Evolutionary conservation across 805 yeast genomes (phyloP).

Genomic region (Yamadazyma akitaensis): DNA sequence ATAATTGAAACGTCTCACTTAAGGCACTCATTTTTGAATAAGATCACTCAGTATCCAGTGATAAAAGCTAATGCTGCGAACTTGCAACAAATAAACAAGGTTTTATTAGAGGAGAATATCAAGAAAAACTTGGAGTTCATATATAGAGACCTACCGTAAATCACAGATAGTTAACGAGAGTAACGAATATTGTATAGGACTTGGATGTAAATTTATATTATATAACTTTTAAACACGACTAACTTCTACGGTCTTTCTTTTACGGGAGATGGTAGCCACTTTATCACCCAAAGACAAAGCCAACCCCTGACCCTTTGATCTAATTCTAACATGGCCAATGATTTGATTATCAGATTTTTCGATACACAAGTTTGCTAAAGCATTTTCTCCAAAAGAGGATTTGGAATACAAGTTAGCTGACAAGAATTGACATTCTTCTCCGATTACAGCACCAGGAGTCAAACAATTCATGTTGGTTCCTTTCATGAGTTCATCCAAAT

Average conservation of each 20-base stretch:
- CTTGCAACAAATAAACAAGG: slow-evolving; percentile 16
- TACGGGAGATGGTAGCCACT: slow-evolving; percentile 77
- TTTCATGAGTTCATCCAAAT: slow-evolving; percentile 67
- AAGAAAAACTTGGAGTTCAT: slow-evolving; percentile 8
- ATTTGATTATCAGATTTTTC: slow-evolving; percentile 79
- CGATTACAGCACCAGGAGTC: slow-evolving; percentile 88
- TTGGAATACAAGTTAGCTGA: slow-evolving; percentile 92
- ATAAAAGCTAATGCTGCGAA: slow-evolving; percentile 17
- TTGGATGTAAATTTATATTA: not conserved
- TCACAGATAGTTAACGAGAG: slow-evolving; percentile 8
- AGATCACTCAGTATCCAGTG: slow-evolving; percentile 14
- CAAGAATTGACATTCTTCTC: slow-evolving; percentile 85
- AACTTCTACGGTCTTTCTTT: slow-evolving; percentile 22
- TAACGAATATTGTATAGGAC: not conserved
- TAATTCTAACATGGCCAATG: slow-evolving; percentile 91
- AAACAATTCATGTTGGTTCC: slow-evolving; percentile 93
- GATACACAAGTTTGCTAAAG: slow-evolving; percentile 90
- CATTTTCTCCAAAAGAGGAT: slow-evolving; percentile 96
- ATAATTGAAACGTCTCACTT: slow-evolving; percentile 5
- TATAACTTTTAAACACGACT: slow-evolving; percentile 11
- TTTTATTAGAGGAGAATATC: slow-evolving; percentile 6
- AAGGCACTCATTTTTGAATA: slow-evolving; percentile 13
- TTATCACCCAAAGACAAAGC: slow-evolving; percentile 94
- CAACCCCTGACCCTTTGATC: slow-evolving; percentile 97
- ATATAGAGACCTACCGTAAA: slow-evolving; percentile 5